Evolutionary conservation across 805 yeast species (phyloP), one percentile per base, ranked within the genome.

Genomic region (Teunomyces pallodes): DNA sequence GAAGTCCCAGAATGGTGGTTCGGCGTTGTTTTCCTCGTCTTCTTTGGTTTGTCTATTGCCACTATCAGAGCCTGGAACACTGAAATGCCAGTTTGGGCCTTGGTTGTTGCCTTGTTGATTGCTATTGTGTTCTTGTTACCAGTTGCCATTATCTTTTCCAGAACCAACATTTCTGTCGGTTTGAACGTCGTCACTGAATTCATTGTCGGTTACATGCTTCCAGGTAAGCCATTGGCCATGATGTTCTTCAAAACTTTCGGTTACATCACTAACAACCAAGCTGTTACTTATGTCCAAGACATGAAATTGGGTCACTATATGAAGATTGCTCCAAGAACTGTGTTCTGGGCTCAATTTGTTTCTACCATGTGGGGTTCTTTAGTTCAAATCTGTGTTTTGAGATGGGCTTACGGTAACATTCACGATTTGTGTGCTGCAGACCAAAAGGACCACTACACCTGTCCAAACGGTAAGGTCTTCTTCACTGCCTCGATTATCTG

Each of bases 211-310:
- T 72, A 72, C 64, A 69, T 72, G 73, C 51, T 71, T 46, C 76
- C 76, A 51, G 80, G 80, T 51, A 74, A 73, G 58, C 79, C 79
- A 40, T 53, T 73, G 53, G 78, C 77, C 26, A 73, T 70, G 69
- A 69, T 76, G 75, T 68, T 74, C 52, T 69, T 75, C 65, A 72
- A 76, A 58, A 71, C 76, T 27, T 76, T 62, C 50, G 79, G 79
- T 41, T 76, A 71, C 62, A 76, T 75, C 58, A 70, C 79, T 45
- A 74, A 71, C 56, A 67, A 63, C 50, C 81, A 76, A 59, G 80
- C 77, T n/a, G 70, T 76, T 46, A 63, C 72, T 14, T 71, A 68
- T 60, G 77, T 82, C 43, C 74, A 79, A 55, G 76, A 72, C 58
- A 67, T 70, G 74, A 71, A 71, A 55, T 65, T 71, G 55, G 75